Evolutionary conservation across 305 asterid genomes (phyloP).

Genomic region (Fraxinus latifolia): DNA sequence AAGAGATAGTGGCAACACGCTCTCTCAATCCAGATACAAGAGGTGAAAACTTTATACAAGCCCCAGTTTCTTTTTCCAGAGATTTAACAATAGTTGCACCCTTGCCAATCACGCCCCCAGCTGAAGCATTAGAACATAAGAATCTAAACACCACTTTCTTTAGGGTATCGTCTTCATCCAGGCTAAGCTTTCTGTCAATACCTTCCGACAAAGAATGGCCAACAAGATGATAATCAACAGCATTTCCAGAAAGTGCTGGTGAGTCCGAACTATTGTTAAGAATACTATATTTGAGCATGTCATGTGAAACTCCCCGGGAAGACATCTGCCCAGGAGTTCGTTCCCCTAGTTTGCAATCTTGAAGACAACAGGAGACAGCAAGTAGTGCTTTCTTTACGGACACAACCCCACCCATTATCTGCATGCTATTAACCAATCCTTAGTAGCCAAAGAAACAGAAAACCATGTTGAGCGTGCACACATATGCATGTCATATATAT

Average conservation of each 20-base stretch:
- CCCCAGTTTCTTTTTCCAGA: slow-evolving; percentile 58
- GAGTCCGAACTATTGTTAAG: slow-evolving; percentile 13
- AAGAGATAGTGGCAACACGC: slow-evolving; percentile 51
- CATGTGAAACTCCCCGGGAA: slow-evolving; percentile 18
- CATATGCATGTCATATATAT: background rate
- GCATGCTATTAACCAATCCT: slow-evolving; percentile 24
- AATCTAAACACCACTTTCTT: slow-evolving; percentile 45
- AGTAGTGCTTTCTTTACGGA: slow-evolving; percentile 53
- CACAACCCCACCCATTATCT: slow-evolving; percentile 49
- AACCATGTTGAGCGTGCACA: background rate
- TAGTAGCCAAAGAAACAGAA: slow-evolving; percentile 13
- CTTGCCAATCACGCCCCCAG: slow-evolving; percentile 56
- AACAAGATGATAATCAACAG: slow-evolving; percentile 27
- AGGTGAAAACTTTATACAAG: slow-evolving; percentile 48
- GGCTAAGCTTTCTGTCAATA: slow-evolving; percentile 28
- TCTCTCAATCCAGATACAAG: slow-evolving; percentile 45
- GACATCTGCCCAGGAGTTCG: slow-evolving; percentile 24
- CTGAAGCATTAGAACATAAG: slow-evolving; percentile 45
- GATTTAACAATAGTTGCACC: slow-evolving; percentile 42
- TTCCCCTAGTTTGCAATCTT: slow-evolving; percentile 32
- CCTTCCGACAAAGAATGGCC: slow-evolving; percentile 37
- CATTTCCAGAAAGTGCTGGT: slow-evolving; percentile 18
- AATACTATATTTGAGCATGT: slow-evolving; percentile 20
- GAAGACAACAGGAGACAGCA: slow-evolving; percentile 50
- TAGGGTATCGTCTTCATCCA: slow-evolving; percentile 33